Base-by-base conservation (phyloP, 106 monocot genomes). In the Ottelia alismoides region DNA sequence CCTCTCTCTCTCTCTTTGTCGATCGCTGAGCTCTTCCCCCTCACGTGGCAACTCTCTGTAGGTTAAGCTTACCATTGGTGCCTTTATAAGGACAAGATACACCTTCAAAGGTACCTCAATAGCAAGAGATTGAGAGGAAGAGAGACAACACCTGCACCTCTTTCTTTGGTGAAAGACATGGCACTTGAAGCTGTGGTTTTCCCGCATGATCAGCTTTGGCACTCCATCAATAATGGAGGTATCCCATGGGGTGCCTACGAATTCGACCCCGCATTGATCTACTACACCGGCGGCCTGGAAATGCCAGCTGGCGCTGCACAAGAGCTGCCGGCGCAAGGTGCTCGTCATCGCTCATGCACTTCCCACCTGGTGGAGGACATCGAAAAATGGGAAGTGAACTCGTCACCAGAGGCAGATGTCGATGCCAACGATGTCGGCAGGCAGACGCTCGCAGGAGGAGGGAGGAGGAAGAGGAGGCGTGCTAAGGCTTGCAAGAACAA, bases 111-210 rank as follows among this genome's bases (percentile, higher is more conserved):
- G n/a, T n/a, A n/a, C n/a, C n/a, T n/a, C n/a, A n/a, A n/a, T n/a
- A n/a, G n/a, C n/a, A n/a, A n/a, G n/a, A 47, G 47, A 47, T 47
- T 47, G 14, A 47, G 47, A 47, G 11, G n/a, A n/a, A n/a, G n/a
- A n/a, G n/a, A n/a, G n/a, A n/a, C n/a, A n/a, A n/a, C n/a, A n/a
- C n/a, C n/a, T n/a, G n/a, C n/a, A n/a, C n/a, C n/a, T n/a, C n/a
- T n/a, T n/a, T 47, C n/a, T 47, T 20, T 22, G 20, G 22, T 10
- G 28, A 29, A 28, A 30, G 60, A 25, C n/a, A 80, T 81, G 81
- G 81, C 81, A n/a, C 46, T 81, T 14, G 76, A 81, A 35, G 62
- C 81, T 2, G 76, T 72, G 27, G 72, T 72, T 11, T 81, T 81
- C 60, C 81, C 63, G 31, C 64, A 76, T 21, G 81, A 73, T 12